These are phyloP conservation scores for Mycosphaerella sp. DNA, from an alignment of 2,329 filamentous ascomycete species.

Conservation along the genomic window DNA sequence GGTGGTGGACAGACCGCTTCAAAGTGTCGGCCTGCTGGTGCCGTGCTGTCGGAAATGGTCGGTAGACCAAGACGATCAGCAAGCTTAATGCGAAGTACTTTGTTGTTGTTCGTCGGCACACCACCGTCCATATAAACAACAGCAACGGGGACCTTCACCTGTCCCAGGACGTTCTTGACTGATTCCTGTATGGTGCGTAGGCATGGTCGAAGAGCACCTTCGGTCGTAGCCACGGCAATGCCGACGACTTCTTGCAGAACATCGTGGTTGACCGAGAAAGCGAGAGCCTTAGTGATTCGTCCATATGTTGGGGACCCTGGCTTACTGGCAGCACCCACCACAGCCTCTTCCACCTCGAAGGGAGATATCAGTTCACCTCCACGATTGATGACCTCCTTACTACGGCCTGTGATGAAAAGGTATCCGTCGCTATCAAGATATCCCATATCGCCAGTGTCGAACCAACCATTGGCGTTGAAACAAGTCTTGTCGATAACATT, in stretches of 20 bases:
- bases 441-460: conserved; percentile 51
- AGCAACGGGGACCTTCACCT: conserved; percentile 49
- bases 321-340: conserved; percentile 43
- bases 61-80: conserved; percentile 44
- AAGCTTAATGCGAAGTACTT: conserved; percentile 51
- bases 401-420: conserved; percentile 50
- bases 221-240: conserved; percentile 46
- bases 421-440: conserved; percentile 48
- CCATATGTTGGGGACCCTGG: conserved; percentile 42
- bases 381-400: conserved; percentile 53
- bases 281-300: conserved; percentile 45
- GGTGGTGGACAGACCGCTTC: conserved; percentile 45
- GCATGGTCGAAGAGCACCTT: conserved; percentile 41
- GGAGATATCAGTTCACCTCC: conserved; percentile 55
- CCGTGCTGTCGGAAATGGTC: conserved; percentile 41
- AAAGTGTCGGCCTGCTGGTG: conserved; percentile 44
- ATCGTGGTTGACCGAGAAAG: conserved; percentile 49
- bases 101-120: conserved; percentile 53
- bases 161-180: conserved; percentile 44
- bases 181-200: conserved; percentile 45
- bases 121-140: conserved; percentile 52
- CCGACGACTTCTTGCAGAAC: conserved; percentile 53
- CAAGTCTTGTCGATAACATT: conserved; percentile 41
- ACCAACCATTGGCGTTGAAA: conserved; percentile 48
- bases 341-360: conserved; percentile 54